Base-by-base conservation (phyloP, 371 early-diverging fungal species). In the Zychaea mexicana region DNA sequence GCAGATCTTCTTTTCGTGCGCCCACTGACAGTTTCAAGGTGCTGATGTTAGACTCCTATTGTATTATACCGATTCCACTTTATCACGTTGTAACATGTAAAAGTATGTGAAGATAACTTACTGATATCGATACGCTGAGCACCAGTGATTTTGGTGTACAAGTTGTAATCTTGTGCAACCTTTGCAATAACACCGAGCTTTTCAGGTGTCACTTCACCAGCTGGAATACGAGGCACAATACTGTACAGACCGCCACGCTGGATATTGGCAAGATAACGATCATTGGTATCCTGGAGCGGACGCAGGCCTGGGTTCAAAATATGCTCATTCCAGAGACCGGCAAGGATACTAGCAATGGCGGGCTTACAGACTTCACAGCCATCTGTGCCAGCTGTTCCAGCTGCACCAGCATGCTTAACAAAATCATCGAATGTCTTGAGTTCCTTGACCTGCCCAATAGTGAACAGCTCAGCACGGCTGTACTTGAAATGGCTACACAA, bases 191-290 rank as follows among this genome's bases (percentile, higher is more conserved):
- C 84, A 56, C 77, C 72, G 1, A 89, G 75, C 54, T 86, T 86
- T 30, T 86, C 85, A 8, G 90, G 88, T 4, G 87, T 89, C 32
- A 90, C 76, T 71, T 89, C 90, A 49, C 90, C 90, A 33, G 82
- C 90, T 13, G 89, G 71, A 33, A 90, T 78, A 65, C 90, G 81
- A 49, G 90, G 90, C 3, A 90, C 84, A 17, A 90, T 85, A 30
- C 87, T 86, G 64, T 83, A 90, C n/a, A 82, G 73, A 21, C 90
- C 90, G 57, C 86, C 88, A 45, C 90, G 81, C 71, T 89, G 89
- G 45, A 90, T 88, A 65, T 89, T 89, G 60, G 87, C 90, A 13
- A 90, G 65, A 68, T 81, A 89, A n/a, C 86, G 79, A 65, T 90
- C 90, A 65, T 89, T 90, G 12, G 90, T 90, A 67, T 90, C 90